Evolutionary conservation across 768 basidiomycete species (phyloP).

Genomic region (Gautieria morchelliformis): DNA sequence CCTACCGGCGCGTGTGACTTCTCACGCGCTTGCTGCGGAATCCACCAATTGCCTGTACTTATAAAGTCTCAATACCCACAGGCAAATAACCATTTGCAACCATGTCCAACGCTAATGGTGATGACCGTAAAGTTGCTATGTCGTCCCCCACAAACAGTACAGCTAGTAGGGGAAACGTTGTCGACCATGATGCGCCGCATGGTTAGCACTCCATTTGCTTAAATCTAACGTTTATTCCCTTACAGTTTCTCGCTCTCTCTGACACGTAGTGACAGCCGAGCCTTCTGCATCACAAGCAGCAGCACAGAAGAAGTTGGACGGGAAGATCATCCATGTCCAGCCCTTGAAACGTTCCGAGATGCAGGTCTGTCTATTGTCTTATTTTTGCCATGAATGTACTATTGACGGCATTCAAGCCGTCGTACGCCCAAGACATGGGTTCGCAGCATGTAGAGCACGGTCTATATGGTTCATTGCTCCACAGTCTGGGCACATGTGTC

Average conservation of each 20-base stretch:
- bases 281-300: conserved; percentile 8
- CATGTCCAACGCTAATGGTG: conserved; percentile 7
- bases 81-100: background rate
- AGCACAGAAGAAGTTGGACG: conserved; percentile 10
- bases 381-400: background rate
- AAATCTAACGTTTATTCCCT: background rate
- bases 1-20: no score
- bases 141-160: conserved; percentile 29
- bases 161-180: conserved; percentile 48
- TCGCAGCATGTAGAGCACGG: conserved; percentile 76
- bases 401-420: conserved; percentile 46
- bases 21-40: background rate
- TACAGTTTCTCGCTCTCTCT: background rate
- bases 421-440: conserved; percentile 87
- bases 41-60: background rate
- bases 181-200: conserved; percentile 59
- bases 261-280: background rate
- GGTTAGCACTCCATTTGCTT: conserved; percentile 33
- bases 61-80: background rate
- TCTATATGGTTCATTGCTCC: conserved; percentile 73
- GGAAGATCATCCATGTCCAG: conserved; percentile 67
- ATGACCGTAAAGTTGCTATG: conserved; percentile 36
- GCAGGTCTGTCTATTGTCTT: conserved; percentile 45
- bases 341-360: conserved; percentile 78
- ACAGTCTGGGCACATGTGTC: conserved; percentile 54